phyloP scores from a whole-genome alignment of 805 yeast genomes.

The Nakazawaea ambrosiae region DNA sequence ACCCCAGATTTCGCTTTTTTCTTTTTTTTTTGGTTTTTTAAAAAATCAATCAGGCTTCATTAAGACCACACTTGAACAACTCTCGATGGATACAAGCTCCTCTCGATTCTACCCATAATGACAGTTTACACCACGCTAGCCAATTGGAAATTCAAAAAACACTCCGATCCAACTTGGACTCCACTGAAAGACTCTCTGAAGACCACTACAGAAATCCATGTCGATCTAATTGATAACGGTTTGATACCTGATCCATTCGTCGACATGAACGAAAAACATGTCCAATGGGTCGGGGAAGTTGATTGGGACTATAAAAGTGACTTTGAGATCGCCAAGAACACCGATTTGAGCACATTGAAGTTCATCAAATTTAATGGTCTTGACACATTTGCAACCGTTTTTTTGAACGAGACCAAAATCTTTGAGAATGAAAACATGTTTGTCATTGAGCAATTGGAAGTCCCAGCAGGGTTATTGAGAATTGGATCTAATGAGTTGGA shows the following conservation, averaged over 20 bases:
- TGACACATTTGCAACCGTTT: conserved; percentile 35
- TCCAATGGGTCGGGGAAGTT: conserved; percentile 45
- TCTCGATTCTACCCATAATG: background rate
- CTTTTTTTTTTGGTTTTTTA: too few relatives aligned
- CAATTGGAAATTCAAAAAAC: conserved; percentile 6
- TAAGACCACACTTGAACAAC: too few relatives aligned
- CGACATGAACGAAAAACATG: conserved; percentile 33
- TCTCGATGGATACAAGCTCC: too few relatives aligned
- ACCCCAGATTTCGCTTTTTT: too few relatives aligned
- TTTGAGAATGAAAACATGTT: conserved; percentile 39
- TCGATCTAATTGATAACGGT: conserved; percentile 31
- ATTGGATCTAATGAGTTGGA: conserved; percentile 23
- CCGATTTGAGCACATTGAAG: conserved; percentile 9
- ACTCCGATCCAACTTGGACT: conserved; percentile 1
- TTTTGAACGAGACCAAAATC: conserved; percentile 29
- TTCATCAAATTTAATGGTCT: conserved; percentile 31
- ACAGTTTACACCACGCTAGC: background rate
- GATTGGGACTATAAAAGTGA: conserved; percentile 39
- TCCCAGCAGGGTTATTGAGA: conserved; percentile 15
- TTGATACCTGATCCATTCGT: conserved; percentile 39
- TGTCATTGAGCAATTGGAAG: conserved; percentile 24
- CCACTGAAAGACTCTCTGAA: background rate
- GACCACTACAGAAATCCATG: conserved; percentile 28
- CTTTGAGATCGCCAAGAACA: conserved; percentile 12
- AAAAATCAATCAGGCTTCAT: too few relatives aligned